These are phyloP conservation scores for Rhizophora mangle DNA, from an alignment of 345 rosid species.

Conservation along the genomic window DNA sequence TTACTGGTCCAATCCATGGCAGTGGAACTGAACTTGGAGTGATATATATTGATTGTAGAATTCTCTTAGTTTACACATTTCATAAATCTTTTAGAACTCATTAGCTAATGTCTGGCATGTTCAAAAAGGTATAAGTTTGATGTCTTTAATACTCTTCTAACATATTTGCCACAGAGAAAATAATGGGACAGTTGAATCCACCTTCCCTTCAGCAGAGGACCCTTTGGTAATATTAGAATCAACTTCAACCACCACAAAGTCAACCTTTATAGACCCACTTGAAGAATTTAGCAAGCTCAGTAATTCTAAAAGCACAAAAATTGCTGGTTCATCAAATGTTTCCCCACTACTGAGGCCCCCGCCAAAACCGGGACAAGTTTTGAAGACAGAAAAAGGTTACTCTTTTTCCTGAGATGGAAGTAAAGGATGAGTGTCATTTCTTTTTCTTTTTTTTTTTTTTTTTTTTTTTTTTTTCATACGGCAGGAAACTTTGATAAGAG, in stretches of 20 bases:
- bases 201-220: constrained; percentile 40
- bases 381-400: constrained; percentile 53
- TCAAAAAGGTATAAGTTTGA: background rate
- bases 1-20: background rate
- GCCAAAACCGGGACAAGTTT: constrained; percentile 56
- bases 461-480: constrained; percentile 3
- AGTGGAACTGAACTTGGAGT: background rate
- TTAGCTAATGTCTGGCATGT: background rate
- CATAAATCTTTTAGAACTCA: background rate
- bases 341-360: constrained; percentile 55
- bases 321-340: constrained; percentile 28
- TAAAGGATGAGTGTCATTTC: background rate
- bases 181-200: constrained; percentile 25
- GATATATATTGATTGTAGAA: background rate
- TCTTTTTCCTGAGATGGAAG: constrained; percentile 20
- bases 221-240: constrained; percentile 70
- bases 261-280: constrained; percentile 43
- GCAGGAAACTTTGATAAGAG: constrained; percentile 14
- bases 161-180: constrained; percentile 24
- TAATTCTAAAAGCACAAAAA: constrained; percentile 35
- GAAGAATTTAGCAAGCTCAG: constrained; percentile 49
- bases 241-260: constrained; percentile 31
- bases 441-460: background rate
- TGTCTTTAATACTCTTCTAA: background rate
- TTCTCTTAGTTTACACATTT: background rate